Evolutionary conservation across 306 rosid genomes (phyloP), one percentile per base, ranked within the genome.

Genomic region (Inga leiocalycina): DNA sequence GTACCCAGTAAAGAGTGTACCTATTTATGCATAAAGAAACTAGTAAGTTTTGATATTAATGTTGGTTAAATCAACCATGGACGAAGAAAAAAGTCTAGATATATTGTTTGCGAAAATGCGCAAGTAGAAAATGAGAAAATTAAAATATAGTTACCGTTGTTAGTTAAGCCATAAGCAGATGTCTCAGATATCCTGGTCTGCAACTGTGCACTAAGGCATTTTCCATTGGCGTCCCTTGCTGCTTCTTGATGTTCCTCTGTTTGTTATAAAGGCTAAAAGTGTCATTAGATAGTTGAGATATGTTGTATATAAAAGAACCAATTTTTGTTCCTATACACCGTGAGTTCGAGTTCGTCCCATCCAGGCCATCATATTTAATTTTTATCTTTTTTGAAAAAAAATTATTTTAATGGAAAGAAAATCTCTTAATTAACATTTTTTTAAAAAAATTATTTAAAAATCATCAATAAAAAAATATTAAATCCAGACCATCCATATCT

Each of bases 211-310:
- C 43, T 67, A 4, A 19, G 0, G 86, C 94, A 89, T 75, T 88
- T 91, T 19, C 89, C 92, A 19, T 51, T 78, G 32, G 76, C 90
- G 69, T 89, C 86, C 20, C 68, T 41, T 2, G 4, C n/a, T 30
- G 85, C 82, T 85, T 91, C 94, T 79, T 87, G 86, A 16, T n/a
- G 32, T 46, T 89, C 94, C 87, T 91, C 92, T 89, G 43, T 39
- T 39, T 5, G 43, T 39, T 39, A 39, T 39, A 39, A 39, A 39
- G 43, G 43, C 8, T 39, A 39, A 39, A 39, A 39, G 1, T 39
- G 8, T 6, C 43, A 39, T 39, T 39, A 39, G 43, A 39, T 39
- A 39, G 43, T 39, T 39, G 43, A 39, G 43, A 6, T 39, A 39
- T 1, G 43, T 6, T 39, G 43, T 6, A 39, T 37, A 37, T 39